Evolutionary conservation across 495 filamentous ascomycete genomes (phyloP).

Genomic region (Aspergillus cavernicola): DNA sequence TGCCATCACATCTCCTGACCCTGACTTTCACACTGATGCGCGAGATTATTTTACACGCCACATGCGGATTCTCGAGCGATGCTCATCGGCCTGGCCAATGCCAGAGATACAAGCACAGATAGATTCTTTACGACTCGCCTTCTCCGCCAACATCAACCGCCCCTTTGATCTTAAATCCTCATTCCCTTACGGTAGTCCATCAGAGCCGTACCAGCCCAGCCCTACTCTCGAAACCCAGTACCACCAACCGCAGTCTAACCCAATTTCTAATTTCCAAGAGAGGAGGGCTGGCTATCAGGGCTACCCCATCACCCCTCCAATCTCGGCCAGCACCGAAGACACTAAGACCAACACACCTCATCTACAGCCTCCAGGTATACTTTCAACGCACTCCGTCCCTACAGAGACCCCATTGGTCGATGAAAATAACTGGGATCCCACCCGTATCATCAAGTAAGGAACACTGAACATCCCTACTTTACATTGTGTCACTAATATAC

Average conservation of each 20-base stretch:
- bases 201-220: slow-evolving; percentile 58
- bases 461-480: neutral
- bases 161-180: slow-evolving; percentile 85
- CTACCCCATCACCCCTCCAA: slow-evolving; percentile 79
- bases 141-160: slow-evolving; percentile 80
- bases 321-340: slow-evolving; percentile 71
- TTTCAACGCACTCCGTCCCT: slow-evolving; percentile 50
- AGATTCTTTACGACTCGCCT: slow-evolving; percentile 84
- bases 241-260: slow-evolving; percentile 35
- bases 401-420: slow-evolving; percentile 60
- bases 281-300: slow-evolving; percentile 72
- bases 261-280: slow-evolving; percentile 42
- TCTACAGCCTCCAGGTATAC: slow-evolving; percentile 73
- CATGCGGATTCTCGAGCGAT: slow-evolving; percentile 91
- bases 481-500: slow-evolving; percentile 21
- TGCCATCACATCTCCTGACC: slow-evolving; percentile 90
- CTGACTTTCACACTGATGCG: slow-evolving; percentile 78
- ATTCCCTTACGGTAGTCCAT: slow-evolving; percentile 85
- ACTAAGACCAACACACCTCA: slow-evolving; percentile 77
- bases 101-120: slow-evolving; percentile 90
- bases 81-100: slow-evolving; percentile 81
- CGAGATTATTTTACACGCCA: slow-evolving; percentile 90
- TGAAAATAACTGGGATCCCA: slow-evolving; percentile 80
- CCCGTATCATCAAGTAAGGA: slow-evolving; percentile 87
- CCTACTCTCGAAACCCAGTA: slow-evolving; percentile 54